Evolutionary conservation across 441 rosid species (phyloP).

Genomic region (Jatropha multifida): DNA sequence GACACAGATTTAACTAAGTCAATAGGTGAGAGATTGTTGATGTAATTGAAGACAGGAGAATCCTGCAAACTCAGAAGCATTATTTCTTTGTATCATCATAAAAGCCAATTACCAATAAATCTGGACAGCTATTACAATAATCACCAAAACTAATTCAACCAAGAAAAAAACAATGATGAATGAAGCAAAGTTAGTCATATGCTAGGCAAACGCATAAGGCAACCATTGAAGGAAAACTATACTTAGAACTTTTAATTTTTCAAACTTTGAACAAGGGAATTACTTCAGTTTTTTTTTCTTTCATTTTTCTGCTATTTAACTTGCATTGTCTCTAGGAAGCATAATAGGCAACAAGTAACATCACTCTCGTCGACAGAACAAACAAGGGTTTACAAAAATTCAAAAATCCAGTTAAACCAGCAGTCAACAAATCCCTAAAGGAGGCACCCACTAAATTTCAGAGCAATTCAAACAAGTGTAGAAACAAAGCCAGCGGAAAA

Average conservation of each 20-base stretch:
- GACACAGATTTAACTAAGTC: conserved; percentile 60
- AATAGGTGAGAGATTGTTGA: conserved; percentile 88
- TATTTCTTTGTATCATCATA: neutral
- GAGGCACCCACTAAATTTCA: neutral
- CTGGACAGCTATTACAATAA: neutral
- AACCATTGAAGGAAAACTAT: neutral
- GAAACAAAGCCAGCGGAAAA: neutral
- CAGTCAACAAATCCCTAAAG: neutral
- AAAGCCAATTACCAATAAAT: neutral
- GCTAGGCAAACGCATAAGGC: too few species aligned
- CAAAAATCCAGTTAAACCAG: neutral
- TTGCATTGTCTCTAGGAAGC: neutral
- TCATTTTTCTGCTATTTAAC: neutral
- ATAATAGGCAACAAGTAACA: neutral
- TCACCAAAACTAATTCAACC: neutral
- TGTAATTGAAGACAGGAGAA: conserved; percentile 85
- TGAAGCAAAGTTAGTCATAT: neutral
- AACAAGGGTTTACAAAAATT: neutral
- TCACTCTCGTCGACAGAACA: neutral
- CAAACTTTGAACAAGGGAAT: too few species aligned
- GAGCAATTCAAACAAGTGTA: neutral
- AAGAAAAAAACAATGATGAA: neutral
- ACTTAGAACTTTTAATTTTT: neutral
- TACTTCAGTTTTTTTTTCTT: neutral
- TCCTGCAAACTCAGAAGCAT: conserved; percentile 48